Evolutionary conservation across 1,284 basidiomycete genomes (phyloP), one percentile per base, ranked within the genome.

Genomic region (Heliocybe sulcata): DNA sequence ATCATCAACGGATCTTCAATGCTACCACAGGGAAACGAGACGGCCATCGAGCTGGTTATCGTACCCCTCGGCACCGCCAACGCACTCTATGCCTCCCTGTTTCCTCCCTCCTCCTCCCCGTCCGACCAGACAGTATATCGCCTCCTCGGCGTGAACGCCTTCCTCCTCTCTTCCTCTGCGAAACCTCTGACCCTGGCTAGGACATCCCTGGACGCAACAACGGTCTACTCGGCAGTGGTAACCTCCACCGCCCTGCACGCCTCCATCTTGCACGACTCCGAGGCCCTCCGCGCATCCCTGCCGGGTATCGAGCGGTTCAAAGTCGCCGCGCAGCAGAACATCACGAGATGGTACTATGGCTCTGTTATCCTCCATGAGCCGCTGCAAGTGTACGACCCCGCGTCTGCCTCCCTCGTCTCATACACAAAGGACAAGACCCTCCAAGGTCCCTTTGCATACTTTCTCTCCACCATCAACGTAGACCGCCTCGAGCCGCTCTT

Each of bases 1-100:
- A 79, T 94, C 54, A 75, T 93, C 61, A 87, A 89, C 57, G 73
- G 76, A 19, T 52, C 19, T 9, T 31, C 35, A 19, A 16, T 12
- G 49, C 22, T 26, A 12, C 27, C 45, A 9, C 9, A 25, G 19
- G 45, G 10, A 23, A 20, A 10, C 8, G 20, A 16, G 26, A 23
- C 35, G 12, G 45, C 61, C 42, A 58, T 82, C 48, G 63, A 67
- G 29, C 69, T 87, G 55, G 80, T 73, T 10, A 73, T 89, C 31
- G 73, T 90, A 14, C 94, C 94, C 2, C 82, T 83, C 45, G 95
- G 95, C 10, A 98, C 94, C n/a, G 94, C 93, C 19, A 98, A 98
- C 65, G 95, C 95, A 0, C 75, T 97, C n/a, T 94, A 88, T 67
- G 78, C 79, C 54, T 87, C 76, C 48, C 68, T 83, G 47, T 88